A percentile compares a stretch with the other conserved stretches of the same genome.
Evolutionary conservation across 257 asterid species (phyloP).

Genomic region (Fraxinus anomala): DNA sequence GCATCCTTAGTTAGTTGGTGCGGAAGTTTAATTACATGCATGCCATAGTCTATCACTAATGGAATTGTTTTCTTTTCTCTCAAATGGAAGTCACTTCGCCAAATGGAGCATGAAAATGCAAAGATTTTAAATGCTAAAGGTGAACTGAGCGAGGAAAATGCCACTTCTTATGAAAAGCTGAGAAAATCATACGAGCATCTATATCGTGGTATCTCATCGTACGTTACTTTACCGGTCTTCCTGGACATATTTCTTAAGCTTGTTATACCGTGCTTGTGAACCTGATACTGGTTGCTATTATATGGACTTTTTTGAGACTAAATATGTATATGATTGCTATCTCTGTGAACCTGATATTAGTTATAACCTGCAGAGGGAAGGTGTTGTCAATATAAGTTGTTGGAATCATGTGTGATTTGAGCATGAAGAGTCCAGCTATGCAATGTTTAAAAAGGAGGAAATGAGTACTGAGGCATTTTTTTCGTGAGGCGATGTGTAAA

Average conservation of each 20-base stretch:
- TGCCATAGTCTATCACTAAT: constrained; percentile 10
- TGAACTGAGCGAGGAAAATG: constrained; percentile 88
- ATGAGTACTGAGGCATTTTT: no score
- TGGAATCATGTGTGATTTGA: not conserved
- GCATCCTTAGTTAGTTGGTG: not conserved
- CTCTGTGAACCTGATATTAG: not conserved
- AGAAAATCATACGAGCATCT: constrained; percentile 88
- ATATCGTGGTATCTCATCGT: constrained; percentile 91
- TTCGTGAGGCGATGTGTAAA: no score
- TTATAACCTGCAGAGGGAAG: not conserved
- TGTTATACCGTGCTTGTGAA: constrained; percentile 9
- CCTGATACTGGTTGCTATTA: not conserved
- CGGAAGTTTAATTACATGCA: constrained; percentile 9
- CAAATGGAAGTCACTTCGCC: constrained; percentile 75
- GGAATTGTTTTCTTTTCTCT: constrained; percentile 16
- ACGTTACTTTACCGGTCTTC: constrained; percentile 43
- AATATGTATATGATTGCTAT: constrained; percentile 15
- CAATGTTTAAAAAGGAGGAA: no score
- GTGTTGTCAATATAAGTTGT: not conserved
- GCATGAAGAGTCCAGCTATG: not conserved
- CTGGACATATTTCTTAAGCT: constrained; percentile 17
- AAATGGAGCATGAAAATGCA: constrained; percentile 96
- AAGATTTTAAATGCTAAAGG: constrained; percentile 96
- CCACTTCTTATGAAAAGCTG: constrained; percentile 84
- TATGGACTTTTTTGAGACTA: not conserved